phyloP scores from a whole-genome alignment of 106 monocot species.

The Ottelia alismoides region DNA sequence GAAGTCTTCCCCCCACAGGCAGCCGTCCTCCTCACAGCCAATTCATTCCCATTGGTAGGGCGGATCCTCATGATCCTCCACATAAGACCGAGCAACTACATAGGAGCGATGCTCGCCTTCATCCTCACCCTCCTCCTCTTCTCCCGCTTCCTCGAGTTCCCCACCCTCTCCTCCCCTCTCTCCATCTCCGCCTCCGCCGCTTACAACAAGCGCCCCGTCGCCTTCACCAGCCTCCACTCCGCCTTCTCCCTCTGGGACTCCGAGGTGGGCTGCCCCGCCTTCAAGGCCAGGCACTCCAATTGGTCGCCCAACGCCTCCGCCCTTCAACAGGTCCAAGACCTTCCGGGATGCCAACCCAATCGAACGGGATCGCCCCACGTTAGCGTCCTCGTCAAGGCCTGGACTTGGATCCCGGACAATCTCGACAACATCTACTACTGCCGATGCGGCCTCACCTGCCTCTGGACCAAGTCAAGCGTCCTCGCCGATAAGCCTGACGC shows the following conservation, averaged over 20 bases:
- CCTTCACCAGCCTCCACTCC: slow-evolving; percentile 28
- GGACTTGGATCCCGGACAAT: slow-evolving; percentile 94
- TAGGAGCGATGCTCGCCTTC: slow-evolving; percentile 41
- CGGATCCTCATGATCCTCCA: no score
- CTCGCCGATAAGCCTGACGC: no score
- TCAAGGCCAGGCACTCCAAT: slow-evolving; percentile 20
- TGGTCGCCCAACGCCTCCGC: slow-evolving; percentile 33
- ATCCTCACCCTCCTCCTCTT: slow-evolving; percentile 32
- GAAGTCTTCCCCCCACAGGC: no score
- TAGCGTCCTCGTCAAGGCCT: slow-evolving; percentile 59
- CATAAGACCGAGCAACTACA: no score
- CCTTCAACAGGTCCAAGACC: slow-evolving; percentile 21
- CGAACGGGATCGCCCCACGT: slow-evolving; percentile 22
- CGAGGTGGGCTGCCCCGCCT: slow-evolving; percentile 37
- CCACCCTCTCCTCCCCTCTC: no score
- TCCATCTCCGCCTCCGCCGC: background rate
- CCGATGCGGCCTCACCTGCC: slow-evolving; percentile 63
- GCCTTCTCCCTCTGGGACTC: slow-evolving; percentile 37
- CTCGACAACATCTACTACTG: slow-evolving; percentile 63
- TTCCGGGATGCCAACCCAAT: slow-evolving; percentile 2
- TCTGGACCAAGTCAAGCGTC: slow-evolving; percentile 63
- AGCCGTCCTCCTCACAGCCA: no score
- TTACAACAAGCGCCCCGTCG: background rate
- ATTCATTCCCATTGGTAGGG: no score
- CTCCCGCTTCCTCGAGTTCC: slow-evolving; percentile 26